phyloP scores from a whole-genome alignment of 2,329 filamentous ascomycete genomes.

The Decorospora gaudefroyi region DNA sequence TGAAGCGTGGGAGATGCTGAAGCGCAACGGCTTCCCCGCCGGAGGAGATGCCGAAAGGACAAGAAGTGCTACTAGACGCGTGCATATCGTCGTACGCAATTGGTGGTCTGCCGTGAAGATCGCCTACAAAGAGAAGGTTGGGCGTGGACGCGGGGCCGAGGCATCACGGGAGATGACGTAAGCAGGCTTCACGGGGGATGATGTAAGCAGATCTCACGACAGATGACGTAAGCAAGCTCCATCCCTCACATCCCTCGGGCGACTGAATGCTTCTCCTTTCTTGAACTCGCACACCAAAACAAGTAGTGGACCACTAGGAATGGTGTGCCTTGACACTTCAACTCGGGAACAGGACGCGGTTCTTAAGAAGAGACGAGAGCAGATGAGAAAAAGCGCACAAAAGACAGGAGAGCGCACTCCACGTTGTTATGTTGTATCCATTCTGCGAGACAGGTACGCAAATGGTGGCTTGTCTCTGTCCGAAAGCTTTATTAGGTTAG shows the following conservation, averaged over 20 bases:
- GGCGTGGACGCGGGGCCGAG: background rate
- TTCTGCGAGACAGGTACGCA: no score
- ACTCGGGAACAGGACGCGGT: no score
- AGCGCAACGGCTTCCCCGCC: constrained; percentile 1
- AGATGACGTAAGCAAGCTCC: background rate
- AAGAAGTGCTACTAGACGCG: background rate
- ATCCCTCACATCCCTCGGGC: background rate
- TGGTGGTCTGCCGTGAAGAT: constrained; percentile 2
- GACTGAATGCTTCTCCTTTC: background rate
- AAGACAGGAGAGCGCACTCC: no score
- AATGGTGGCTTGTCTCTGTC: no score
- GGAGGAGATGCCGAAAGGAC: constrained; percentile 1
- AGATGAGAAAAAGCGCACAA: no score
- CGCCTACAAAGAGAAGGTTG: background rate
- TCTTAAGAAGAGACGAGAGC: no score
- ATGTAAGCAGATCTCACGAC: background rate
- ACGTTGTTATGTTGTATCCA: no score
- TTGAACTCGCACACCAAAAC: no score
- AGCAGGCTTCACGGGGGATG: background rate
- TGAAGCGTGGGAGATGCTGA: background rate
- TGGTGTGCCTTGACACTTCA: no score
- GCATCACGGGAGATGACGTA: background rate
- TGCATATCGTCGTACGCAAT: background rate
- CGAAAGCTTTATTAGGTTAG: no score
- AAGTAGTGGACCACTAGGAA: no score